Evolutionary conservation across 1,284 basidiomycete genomes (phyloP).

Genomic region (Anthracocystis panici-leucophaei): DNA sequence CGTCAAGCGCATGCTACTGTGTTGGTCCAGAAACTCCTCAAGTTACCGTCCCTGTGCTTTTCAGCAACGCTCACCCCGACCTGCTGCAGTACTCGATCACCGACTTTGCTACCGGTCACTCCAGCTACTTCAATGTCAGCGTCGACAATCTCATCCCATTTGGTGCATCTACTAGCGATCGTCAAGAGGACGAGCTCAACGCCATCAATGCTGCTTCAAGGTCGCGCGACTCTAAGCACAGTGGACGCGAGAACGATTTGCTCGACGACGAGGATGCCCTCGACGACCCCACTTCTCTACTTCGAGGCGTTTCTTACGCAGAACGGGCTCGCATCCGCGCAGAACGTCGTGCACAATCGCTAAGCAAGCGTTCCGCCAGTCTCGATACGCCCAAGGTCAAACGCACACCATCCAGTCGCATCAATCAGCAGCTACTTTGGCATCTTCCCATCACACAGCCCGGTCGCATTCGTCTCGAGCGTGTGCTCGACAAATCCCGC

Average conservation of each 20-base stretch:
- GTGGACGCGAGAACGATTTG: slow-evolving; percentile 16
- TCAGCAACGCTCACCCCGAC: slow-evolving; percentile 89
- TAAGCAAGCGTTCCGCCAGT: slow-evolving; percentile 16
- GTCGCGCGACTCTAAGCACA: slow-evolving; percentile 9
- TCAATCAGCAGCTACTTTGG: slow-evolving; percentile 49
- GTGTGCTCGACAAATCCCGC: slow-evolving; percentile 62
- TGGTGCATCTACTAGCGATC: slow-evolving; percentile 16
- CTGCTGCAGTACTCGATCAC: slow-evolving; percentile 81
- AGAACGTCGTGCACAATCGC: slow-evolving; percentile 30
- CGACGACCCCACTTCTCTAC: slow-evolving; percentile 40
- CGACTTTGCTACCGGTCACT: slow-evolving; percentile 75
- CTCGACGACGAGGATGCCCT: slow-evolving; percentile 41
- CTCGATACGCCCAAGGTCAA: slow-evolving; percentile 37
- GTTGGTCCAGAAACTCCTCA: slow-evolving; percentile 74
- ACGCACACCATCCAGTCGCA: slow-evolving; percentile 9
- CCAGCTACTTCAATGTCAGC: slow-evolving; percentile 76
- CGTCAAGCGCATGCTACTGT: slow-evolving; percentile 75
- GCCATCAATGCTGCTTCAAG: slow-evolving; percentile 35
- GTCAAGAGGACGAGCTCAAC: slow-evolving; percentile 29
- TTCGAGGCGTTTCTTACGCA: slow-evolving; percentile 42
- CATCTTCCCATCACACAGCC: slow-evolving; percentile 55
- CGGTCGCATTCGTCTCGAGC: slow-evolving; percentile 61
- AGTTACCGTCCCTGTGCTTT: slow-evolving; percentile 81
- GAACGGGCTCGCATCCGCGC: slow-evolving; percentile 44
- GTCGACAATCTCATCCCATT: slow-evolving; percentile 77